These are phyloP conservation scores for Calocybe gambosa DNA, from an alignment of 1,284 basidiomycete genomes.

Conservation along the genomic window DNA sequence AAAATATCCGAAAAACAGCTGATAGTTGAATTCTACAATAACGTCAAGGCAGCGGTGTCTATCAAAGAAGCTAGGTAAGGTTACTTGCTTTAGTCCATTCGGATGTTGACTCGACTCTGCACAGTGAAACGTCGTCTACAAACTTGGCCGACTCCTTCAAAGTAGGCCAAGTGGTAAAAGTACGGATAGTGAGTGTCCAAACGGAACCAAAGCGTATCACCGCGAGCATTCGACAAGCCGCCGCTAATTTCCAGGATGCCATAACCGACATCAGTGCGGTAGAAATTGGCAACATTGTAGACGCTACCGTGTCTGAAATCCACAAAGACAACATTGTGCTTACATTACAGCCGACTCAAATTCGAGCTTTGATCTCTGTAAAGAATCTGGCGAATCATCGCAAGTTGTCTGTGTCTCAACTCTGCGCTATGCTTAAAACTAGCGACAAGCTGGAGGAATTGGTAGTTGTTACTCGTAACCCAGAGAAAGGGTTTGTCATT, in stretches of 20 bases:
- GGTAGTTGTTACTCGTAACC: conserved; percentile 86
- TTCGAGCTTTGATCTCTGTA: conserved; percentile 80
- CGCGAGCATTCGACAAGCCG: conserved; percentile 85
- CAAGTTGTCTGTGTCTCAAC: conserved; percentile 59
- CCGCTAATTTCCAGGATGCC: conserved; percentile 44
- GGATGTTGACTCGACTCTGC: not conserved
- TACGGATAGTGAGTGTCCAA: conserved; percentile 77
- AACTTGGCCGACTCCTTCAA: conserved; percentile 69
- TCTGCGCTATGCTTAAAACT: conserved; percentile 60
- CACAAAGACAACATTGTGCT: conserved; percentile 83
- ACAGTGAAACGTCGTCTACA: conserved; percentile 57
- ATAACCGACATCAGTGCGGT: conserved; percentile 63
- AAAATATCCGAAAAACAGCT: conserved; percentile 75
- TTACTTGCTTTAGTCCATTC: not conserved
- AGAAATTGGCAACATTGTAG: conserved; percentile 71
- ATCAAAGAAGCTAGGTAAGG: conserved; percentile 74
- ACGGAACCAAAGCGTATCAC: conserved; percentile 60
- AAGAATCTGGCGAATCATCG: conserved; percentile 86
- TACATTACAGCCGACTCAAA: conserved; percentile 62
- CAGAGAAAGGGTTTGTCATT: conserved; percentile 84
- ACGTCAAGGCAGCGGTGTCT: conserved; percentile 81
- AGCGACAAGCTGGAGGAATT: conserved; percentile 77
- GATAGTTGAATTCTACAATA: conserved; percentile 88
- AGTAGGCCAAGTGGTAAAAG: conserved; percentile 81
- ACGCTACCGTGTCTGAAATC: conserved; percentile 68